These are phyloP conservation scores for Neurospora terricola DNA, from an alignment of 495 filamentous ascomycete species.

Conservation along the genomic window DNA sequence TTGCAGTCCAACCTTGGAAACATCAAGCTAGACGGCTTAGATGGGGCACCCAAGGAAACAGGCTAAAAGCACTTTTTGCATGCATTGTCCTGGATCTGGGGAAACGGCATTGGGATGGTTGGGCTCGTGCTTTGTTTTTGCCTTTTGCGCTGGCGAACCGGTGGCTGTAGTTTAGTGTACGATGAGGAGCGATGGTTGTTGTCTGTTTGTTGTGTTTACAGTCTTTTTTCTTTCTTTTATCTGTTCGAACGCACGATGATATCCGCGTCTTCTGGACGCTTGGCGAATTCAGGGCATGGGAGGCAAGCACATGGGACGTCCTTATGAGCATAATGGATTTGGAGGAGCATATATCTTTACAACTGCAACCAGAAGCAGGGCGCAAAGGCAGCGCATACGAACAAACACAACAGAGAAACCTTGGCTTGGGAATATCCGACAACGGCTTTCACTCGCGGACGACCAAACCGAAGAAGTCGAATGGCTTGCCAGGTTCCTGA, in stretches of 20 bases:
- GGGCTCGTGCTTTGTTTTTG: not conserved
- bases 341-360: not conserved
- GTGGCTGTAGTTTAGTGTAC: not conserved
- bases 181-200: not conserved
- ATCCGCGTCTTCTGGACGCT: not conserved
- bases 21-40: slow-evolving; percentile 25
- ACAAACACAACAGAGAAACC: not conserved
- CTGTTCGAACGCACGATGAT: not conserved
- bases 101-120: slow-evolving; percentile 17
- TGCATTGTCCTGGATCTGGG: slow-evolving; percentile 25
- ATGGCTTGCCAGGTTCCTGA: not conserved
- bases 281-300: not conserved
- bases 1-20: slow-evolving; percentile 17
- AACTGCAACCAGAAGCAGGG: not conserved
- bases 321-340: not conserved
- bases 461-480: not conserved
- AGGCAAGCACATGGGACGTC: not conserved
- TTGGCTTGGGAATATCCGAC: not conserved
- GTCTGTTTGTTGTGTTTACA: not conserved
- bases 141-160: not conserved
- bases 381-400: not conserved
- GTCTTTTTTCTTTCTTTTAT: not conserved
- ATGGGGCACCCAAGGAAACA: slow-evolving; percentile 14
- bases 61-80: slow-evolving; percentile 23
- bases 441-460: not conserved